Evolutionary conservation across 2,329 filamentous ascomycete genomes (phyloP), one percentile per base, ranked within the genome.

Genomic region (Xylariales sp.): DNA sequence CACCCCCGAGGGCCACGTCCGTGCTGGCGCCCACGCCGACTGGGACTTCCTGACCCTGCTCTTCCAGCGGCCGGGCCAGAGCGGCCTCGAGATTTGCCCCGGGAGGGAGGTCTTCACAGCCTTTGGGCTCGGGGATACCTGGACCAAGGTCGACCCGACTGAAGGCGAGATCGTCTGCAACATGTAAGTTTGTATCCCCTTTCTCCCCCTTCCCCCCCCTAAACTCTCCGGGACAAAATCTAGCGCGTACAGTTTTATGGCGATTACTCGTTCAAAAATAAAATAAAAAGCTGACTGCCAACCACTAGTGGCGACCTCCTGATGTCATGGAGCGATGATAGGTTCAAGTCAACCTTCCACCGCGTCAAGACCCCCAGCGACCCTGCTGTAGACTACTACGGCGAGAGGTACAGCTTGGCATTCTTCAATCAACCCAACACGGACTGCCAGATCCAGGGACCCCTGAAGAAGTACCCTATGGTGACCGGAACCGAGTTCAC

Each of bases 321-420:
- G 13, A 83, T 84, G 80, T 72, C 66, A 29, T 82, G 79, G 78
- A 76, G 70, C 19, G 79, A 83, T 51, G 81, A 83, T 54, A 69
- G 78, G 15, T 82, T 83, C 63, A 83, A 83, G 59, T 78, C 71
- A 28, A 81, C 78, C 0, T 77, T 81, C 37, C 80, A 83, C 56
- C 69, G 78, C 4, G 78, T 83, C 41, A 79, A 78, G 57, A 75
- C 77, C 2, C 78, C 78, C 0, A 66, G 59, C 19, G 74, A 81
- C 46, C 62, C 63, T 0, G 66, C 70, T 31, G 52, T 51, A 6
- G 68, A 72, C 48, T 78, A 71, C 52, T 83, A 71, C 48, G 76
- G 76, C 5, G 69, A 74, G 46, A 66, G 79, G 29, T 83, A 80
- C 53, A 80, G 75, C 53, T 77, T 84, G 52, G 79, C 79, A 6